These are phyloP conservation scores for Mycena indigotica DNA, from an alignment of 768 basidiomycete genomes.

Conservation along the genomic window DNA sequence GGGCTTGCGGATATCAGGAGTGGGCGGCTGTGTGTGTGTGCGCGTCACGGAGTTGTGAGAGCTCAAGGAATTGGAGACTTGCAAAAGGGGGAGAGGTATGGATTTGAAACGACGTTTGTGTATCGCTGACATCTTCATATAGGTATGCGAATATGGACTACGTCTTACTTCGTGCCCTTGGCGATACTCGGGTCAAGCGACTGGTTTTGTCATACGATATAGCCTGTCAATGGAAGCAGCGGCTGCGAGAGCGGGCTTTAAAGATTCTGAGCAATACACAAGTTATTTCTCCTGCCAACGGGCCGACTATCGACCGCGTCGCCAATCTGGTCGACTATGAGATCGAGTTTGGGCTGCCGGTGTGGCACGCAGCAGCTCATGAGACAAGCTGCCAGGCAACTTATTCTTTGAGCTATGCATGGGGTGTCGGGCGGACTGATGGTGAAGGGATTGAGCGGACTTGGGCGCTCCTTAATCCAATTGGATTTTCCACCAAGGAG, in stretches of 20 bases:
- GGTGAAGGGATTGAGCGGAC: constrained; percentile 23
- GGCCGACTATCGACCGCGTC: no score
- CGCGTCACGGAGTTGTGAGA: neutral
- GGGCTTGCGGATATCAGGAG: neutral
- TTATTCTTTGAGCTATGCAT: constrained; percentile 14
- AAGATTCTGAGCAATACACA: no score
- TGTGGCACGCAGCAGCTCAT: constrained; percentile 23
- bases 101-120: neutral
- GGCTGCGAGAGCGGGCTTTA: constrained; percentile 6
- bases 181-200: neutral
- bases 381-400: constrained; percentile 8
- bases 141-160: constrained; percentile 30
- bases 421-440: constrained; percentile 13
- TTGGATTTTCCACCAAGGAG: constrained; percentile 29
- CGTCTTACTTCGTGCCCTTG: constrained; percentile 18
- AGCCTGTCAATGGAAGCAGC: constrained; percentile 26
- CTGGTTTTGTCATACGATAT: constrained; percentile 28
- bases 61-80: neutral
- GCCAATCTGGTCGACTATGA: constrained; percentile 14
- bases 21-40: neutral
- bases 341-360: constrained; percentile 20
- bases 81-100: constrained; percentile 28
- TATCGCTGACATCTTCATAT: neutral
- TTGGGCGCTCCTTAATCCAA: constrained; percentile 31
- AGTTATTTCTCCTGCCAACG: no score